phyloP scores from a whole-genome alignment of 1,139 yeast species.

The Scheffersomyces segobiensis region DNA sequence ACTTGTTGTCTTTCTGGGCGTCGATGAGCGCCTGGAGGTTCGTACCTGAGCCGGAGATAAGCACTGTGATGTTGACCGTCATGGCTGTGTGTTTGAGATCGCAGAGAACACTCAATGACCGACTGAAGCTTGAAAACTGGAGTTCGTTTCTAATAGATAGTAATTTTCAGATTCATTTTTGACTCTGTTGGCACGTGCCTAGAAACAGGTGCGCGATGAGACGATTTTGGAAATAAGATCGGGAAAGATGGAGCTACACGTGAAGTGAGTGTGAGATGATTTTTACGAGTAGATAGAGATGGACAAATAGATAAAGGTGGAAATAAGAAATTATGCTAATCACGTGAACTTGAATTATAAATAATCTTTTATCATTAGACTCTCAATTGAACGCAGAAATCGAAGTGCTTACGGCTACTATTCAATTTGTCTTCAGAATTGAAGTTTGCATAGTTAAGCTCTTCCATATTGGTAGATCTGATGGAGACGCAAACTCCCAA shows the following conservation, averaged over 20 bases:
- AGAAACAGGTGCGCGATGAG: background rate
- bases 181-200: background rate
- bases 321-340: no score
- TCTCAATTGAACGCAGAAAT: background rate
- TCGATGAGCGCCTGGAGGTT: slow-evolving; percentile 92
- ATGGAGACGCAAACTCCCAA: background rate
- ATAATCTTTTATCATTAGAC: background rate
- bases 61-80: slow-evolving; percentile 55
- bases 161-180: background rate
- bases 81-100: background rate
- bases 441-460: background rate
- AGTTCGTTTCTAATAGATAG: background rate
- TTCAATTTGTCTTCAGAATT: no score
- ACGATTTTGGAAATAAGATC: no score
- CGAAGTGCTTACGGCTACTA: background rate
- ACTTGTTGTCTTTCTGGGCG: slow-evolving; percentile 48
- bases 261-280: no score
- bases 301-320: no score
- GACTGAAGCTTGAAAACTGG: background rate
- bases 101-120: background rate
- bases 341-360: no score
- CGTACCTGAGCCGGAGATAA: slow-evolving; percentile 93
- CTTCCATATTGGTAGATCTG: background rate
- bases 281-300: no score
- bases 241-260: background rate